Conservation (phyloP, 2,329 filamentous ascomycete species). For the Calonectria pseudoreteaudii region DNA sequence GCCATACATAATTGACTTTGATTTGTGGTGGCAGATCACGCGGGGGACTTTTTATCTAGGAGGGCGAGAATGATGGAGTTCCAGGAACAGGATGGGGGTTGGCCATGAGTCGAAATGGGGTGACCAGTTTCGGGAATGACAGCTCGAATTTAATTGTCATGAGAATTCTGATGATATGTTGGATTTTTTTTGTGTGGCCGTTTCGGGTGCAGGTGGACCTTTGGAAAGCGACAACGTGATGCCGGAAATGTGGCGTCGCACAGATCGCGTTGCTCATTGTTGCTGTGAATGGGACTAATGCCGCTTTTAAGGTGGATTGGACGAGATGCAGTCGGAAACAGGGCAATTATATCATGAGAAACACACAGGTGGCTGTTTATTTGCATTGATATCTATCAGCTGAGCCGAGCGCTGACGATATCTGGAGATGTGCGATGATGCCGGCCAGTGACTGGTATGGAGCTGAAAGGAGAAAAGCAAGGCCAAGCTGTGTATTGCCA, state of each 20-base stretch:
- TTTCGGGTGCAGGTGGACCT: not conserved
- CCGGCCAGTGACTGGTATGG: not conserved
- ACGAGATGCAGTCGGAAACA: not conserved
- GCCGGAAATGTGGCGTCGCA: not conserved
- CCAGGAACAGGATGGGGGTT: not conserved
- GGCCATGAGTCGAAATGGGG: not conserved
- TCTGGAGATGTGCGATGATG: not conserved
- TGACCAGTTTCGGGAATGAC: not conserved
- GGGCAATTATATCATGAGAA: not conserved
- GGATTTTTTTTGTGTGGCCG: not conserved
- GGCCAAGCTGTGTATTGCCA: not conserved
- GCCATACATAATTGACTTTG: not conserved
- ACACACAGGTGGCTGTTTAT: not conserved
- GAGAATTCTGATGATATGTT: no score
- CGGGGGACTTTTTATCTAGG: not conserved
- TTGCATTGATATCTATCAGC: not conserved
- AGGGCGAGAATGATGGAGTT: not conserved
- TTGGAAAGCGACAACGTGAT: not conserved
- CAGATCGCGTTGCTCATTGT: not conserved
- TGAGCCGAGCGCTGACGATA: not conserved
- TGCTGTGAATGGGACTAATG: not conserved
- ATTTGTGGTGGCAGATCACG: constrained; percentile 2
- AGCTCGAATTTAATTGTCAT: no score
- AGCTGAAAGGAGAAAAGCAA: not conserved
- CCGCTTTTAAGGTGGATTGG: not conserved